Evolutionary conservation across 2,329 filamentous ascomycete species (phyloP), one percentile per base, ranked within the genome.

Genomic region (Ambrosiella xylebori): DNA sequence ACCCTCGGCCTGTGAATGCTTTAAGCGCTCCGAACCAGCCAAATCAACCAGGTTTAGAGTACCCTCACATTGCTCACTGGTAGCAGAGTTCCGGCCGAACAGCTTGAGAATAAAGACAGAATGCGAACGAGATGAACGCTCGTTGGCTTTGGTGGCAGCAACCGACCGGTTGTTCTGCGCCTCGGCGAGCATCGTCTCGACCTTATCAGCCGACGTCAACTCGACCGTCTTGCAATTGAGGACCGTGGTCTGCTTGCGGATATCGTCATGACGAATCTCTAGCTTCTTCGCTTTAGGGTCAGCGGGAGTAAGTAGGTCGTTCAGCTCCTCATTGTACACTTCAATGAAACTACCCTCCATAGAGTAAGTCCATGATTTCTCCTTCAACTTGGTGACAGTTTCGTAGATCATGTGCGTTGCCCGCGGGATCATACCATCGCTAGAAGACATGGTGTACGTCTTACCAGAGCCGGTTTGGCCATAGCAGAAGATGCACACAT

Each of bases 401-500:
- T 87, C 80, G 69, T 96, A 96, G 63, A 98, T 95, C 74, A 97
- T 91, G 63, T 87, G 81, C 7, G 94, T 93, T 2, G 93, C 90
- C 7, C 86, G 81, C 1, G 93, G 91, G 60, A 98, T 98, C 85
- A 98, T 96, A 63, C 93, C 93, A 64, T 96, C 88, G 1, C 75
- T 71, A 0, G 84, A 86, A 8, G 87, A 94, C 93, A 98, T 98
- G 3, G 93, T 97, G 67, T 85, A 87, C 0, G 93, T 98, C 75
- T 98, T 98, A 61, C 93, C 93, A 15, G 90, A 93, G 2, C 93
- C 93, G 0, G 93, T 98, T 70, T 98, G 93, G 49, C 93, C 93
- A 67, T 98, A 98, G 67, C 90, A 96, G 72, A 98, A 95, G 62
- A 98, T 97, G 70, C 91, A 97, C 56, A 98, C 93, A 64, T 97